Evolutionary conservation across 352 stramenopile genomes (phyloP).

Genomic region (Phytopythium mirpurense): DNA sequence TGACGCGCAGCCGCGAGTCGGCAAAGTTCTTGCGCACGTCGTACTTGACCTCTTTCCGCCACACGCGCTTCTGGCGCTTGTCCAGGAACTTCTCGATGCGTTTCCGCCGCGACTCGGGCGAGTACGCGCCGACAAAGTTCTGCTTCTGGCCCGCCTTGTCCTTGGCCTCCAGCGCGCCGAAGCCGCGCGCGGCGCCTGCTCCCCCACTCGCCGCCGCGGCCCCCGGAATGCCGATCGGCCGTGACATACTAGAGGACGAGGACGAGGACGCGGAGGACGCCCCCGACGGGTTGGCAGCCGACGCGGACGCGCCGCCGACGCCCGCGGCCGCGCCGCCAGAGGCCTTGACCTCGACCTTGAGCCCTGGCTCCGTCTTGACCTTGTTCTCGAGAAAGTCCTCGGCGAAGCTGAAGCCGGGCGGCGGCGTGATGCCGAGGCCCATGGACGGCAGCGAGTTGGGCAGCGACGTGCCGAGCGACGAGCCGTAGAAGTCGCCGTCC

Average conservation of each 20-base stretch:
- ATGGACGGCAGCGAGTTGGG: constrained; percentile 86
- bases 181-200: constrained; percentile 27
- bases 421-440: constrained; percentile 79
- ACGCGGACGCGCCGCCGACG: constrained; percentile 9
- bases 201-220: constrained; percentile 24
- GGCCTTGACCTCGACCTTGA: constrained; percentile 35
- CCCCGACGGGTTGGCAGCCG: constrained; percentile 10
- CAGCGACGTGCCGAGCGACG: constrained; percentile 76
- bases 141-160: constrained; percentile 55
- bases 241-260: constrained; percentile 40
- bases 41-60: constrained; percentile 98
- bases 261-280: constrained; percentile 25
- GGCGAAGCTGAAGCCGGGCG: constrained; percentile 77
- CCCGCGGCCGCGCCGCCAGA: constrained; percentile 6
- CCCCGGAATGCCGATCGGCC: constrained; percentile 78
- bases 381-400: constrained; percentile 83
- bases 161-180: constrained; percentile 22
- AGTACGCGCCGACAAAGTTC: constrained; percentile 88
- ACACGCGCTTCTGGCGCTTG: constrained; percentile 92
- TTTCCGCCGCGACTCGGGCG: constrained; percentile 76
- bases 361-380: constrained; percentile 41
- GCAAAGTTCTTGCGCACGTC: constrained; percentile 99
- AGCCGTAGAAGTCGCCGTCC: constrained; percentile 77
- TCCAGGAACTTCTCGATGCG: constrained; percentile 88
- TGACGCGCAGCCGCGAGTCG: constrained; percentile 96